phyloP scores from a whole-genome alignment of 306 rosid species.

The Cicer arietinum region DNA sequence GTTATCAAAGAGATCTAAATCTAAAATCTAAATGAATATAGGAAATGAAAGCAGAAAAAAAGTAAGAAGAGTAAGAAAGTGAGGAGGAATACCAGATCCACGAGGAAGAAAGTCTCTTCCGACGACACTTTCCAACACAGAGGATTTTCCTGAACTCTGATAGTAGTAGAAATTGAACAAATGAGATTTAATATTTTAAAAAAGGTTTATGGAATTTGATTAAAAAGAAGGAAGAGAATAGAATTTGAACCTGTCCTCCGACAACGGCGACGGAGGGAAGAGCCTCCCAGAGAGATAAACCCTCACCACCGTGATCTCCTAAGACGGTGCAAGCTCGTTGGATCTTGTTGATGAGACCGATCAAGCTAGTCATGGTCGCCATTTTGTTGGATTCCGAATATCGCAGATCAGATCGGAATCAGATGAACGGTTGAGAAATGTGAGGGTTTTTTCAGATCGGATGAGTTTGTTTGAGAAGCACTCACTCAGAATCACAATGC shows the following conservation, averaged over 20 bases:
- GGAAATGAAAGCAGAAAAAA: background rate
- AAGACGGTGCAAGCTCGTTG: slow-evolving; percentile 96
- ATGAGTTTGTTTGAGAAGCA: slow-evolving; percentile 39
- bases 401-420: slow-evolving; percentile 11
- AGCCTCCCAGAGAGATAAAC: slow-evolving; percentile 99
- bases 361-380: slow-evolving; percentile 99
- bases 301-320: slow-evolving; percentile 98
- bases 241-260: slow-evolving; percentile 82
- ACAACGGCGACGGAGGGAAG: slow-evolving; percentile 99
- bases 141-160: slow-evolving; percentile 97
- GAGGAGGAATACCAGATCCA: slow-evolving; percentile 79
- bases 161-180: background rate
- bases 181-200: background rate
- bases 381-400: slow-evolving; percentile 47
- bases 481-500: slow-evolving; percentile 38
- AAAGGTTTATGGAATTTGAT: background rate
- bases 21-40: background rate
- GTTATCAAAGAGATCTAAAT: slow-evolving; percentile 26
- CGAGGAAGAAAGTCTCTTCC: slow-evolving; percentile 99
- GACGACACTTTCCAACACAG: slow-evolving; percentile 96
- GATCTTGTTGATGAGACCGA: slow-evolving; percentile 93
- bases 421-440: background rate
- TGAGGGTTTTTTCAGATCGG: slow-evolving; percentile 25
- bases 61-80: background rate
- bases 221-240: background rate